Evolutionary conservation across 768 basidiomycete species (phyloP), one percentile per base, ranked within the genome.

Genomic region (Amanita rubescens): DNA sequence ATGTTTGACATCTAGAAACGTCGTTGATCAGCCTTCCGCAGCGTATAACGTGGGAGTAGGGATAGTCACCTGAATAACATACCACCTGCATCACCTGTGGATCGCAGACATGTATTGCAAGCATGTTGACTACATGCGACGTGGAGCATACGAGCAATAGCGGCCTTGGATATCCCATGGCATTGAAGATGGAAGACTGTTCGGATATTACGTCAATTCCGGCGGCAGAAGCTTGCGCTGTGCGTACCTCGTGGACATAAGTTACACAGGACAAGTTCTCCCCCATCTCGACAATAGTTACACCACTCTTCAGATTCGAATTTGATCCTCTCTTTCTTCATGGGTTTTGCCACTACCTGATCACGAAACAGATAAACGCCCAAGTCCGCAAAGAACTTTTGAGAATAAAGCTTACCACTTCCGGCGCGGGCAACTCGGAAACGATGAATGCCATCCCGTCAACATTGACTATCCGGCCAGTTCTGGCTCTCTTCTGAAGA

Each of bases 261-360:
- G 8, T 54, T 32, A 59, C 83, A 84, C 12, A 74, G 49, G 37
- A 75, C 63, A 7, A 84, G 57, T 42, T 79, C 72, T 0, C 82
- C 81, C 1, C 82, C 82, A 48, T 84, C 82, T 30, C 77, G 70
- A 62, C 82, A 84, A 53, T 73, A 66, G 33, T 77, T 73, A 62
- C 82, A 84, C 67, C 71, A 81, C 55, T 84, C 81, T 60, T 84
- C 79, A 25, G 69, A 75, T 3, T 77, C 80, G 51, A 71, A 75
- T 61, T 69, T 68, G 20, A 49, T 56, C 62, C 53, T 67, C 35
- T 61, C 59, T n/a, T 62, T 61, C 57, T 75, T 74, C 5, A 24
- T 25, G 37, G 43, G 56, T 3, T 8, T 58, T 45, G 57, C 61
- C 50, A 51, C 37, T 10, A 22, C 51, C 33, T 34, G 22, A 19